Evolutionary conservation across 805 yeast genomes (phyloP), one percentile per base, ranked within the genome.

Genomic region (Nakazawaea ambrosiae): DNA sequence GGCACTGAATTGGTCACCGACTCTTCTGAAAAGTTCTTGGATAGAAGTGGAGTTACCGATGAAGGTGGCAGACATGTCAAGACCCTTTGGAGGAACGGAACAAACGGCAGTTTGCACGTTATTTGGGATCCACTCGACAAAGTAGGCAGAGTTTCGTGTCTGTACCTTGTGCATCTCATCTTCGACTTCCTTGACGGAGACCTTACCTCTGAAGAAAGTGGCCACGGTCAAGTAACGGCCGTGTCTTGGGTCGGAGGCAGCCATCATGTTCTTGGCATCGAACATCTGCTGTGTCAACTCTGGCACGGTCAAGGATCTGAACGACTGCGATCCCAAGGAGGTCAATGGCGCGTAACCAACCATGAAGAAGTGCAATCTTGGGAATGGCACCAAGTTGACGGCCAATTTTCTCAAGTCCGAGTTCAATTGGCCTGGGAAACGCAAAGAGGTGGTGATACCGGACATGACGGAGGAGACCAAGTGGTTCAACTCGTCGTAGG

Each of bases 121-220:
- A 63, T 85, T 85, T 52, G 96, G 96, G 64, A 88, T 88, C 96
- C 96, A 88, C 61, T 87, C 95, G 37, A 88, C 96, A 54, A 88
- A 88, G 60, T 82, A 79, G 42, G 80, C 76, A 18, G 87, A 70
- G 63, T 86, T 82, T 64, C 82, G 80, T 45, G 81, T 75, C 66
- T 86, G 92, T 45, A 84, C 84, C 58, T 77, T 78, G 60, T 68
- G 75, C 88, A 87, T 85, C 62, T 86, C 94, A 58, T 88, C 96
- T 61, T 88, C 96, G 44, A 88, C 95, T 66, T 88, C 96, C 63
- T 85, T 86, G 40, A 84, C 84, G 15, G 94, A 82, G 34, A 84
- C 95, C 51, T 85, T 82, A 65, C 96, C 96, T 63, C 96, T 78
- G 70, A 86, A 88, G 68, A 88, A 84, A 14, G 96, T 89, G 26